A percentile compares a stretch with the other conserved stretches of the same genome.
Evolutionary conservation across 805 yeast genomes (phyloP).

Genomic region (Metschnikowia gruessii): DNA sequence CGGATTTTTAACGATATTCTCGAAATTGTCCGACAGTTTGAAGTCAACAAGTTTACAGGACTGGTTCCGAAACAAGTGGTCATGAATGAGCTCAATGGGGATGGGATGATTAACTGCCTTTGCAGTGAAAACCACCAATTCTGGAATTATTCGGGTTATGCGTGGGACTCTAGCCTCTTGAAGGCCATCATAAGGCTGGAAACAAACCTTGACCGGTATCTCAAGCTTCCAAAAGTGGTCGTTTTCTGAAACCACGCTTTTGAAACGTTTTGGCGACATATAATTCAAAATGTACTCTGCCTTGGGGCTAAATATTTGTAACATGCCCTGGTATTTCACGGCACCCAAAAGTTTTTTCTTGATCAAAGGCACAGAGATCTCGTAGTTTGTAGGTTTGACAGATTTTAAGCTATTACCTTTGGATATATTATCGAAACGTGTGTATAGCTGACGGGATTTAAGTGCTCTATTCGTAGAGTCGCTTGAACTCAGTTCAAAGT

Average conservation of each 20-base stretch:
- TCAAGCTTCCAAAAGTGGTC: slow-evolving; percentile 19
- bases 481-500: no score
- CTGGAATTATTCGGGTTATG: slow-evolving; percentile 23
- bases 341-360: slow-evolving; percentile 31
- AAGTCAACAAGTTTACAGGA: slow-evolving; percentile 5
- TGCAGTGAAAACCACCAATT: slow-evolving; percentile 30
- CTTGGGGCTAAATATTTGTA: slow-evolving; percentile 33
- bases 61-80: slow-evolving; percentile 33
- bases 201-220: slow-evolving; percentile 34
- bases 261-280: slow-evolving; percentile 22
- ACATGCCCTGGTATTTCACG: slow-evolving; percentile 32
- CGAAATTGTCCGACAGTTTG: slow-evolving; percentile 29
- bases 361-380: slow-evolving; percentile 29
- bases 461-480: slow-evolving; percentile 9
- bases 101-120: slow-evolving; percentile 34
- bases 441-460: slow-evolving; percentile 20
- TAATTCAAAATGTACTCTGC: slow-evolving; percentile 28
- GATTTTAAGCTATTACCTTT: slow-evolving; percentile 5
- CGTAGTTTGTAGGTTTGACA: slow-evolving; percentile 25
- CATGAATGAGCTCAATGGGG: slow-evolving; percentile 36
- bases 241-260: slow-evolving; percentile 6
- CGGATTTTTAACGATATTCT: slow-evolving; percentile 28
- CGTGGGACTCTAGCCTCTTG: slow-evolving; percentile 8
- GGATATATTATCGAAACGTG: slow-evolving; percentile 6
- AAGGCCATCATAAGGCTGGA: slow-evolving; percentile 21